Evolutionary conservation across 164 flowering plant species (phyloP).

Genomic region (Aristolochia contorta): DNA sequence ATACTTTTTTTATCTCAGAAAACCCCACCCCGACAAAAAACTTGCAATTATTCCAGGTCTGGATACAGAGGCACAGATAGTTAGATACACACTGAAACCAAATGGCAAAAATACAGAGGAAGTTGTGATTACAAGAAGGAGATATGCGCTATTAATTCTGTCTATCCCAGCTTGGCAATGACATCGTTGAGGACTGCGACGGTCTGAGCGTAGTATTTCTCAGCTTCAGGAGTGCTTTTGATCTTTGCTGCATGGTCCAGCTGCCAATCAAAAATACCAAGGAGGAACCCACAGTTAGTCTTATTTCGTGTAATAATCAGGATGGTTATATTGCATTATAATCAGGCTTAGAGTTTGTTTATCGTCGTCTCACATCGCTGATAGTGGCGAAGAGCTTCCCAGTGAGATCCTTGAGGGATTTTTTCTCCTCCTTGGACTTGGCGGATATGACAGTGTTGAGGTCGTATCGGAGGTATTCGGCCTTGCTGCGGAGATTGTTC

Average conservation of each 20-base stretch:
- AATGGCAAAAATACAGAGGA: too few relatives aligned
- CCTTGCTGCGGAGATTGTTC: conserved; percentile 69
- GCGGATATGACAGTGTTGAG: conserved; percentile 82
- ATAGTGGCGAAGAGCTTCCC: conserved; percentile 71
- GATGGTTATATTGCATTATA: too few relatives aligned
- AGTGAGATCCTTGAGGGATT: conserved; percentile 63
- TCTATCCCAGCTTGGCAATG: conserved; percentile 63
- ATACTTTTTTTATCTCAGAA: too few relatives aligned
- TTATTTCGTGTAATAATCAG: too few relatives aligned
- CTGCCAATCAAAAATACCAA: conserved; percentile 24
- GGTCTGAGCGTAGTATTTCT: conserved; percentile 68
- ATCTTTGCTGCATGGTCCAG: conserved; percentile 87
- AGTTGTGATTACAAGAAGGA: too few relatives aligned
- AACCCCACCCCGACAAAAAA: too few relatives aligned
- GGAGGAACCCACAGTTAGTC: neutral
- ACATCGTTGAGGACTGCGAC: conserved; percentile 61
- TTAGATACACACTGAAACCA: too few relatives aligned
- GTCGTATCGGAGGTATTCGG: conserved; percentile 72
- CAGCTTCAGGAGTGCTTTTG: conserved; percentile 72
- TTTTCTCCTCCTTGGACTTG: conserved; percentile 73
- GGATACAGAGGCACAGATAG: too few relatives aligned
- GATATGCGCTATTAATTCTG: conserved; percentile 6
- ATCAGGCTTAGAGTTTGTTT: neutral
- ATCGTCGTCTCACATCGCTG: conserved; percentile 34
- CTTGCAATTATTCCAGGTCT: too few relatives aligned